Conservation (phyloP, 805 yeast genomes). For the Candida maesae region DNA sequence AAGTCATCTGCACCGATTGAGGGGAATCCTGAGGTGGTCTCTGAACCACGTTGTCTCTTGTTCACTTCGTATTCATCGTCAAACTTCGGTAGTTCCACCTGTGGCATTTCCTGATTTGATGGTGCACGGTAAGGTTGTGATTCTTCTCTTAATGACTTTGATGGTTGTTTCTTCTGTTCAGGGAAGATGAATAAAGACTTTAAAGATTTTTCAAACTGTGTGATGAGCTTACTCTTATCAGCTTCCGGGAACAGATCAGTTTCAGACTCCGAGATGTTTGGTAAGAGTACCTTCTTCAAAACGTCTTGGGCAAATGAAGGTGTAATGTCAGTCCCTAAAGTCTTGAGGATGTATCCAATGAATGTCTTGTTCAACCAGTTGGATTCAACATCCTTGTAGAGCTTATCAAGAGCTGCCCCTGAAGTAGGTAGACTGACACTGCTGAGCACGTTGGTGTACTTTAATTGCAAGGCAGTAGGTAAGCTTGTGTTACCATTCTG, state of each 20-base stretch:
- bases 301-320: not conserved
- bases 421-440: not conserved
- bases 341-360: not conserved
- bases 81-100: constrained; percentile 41
- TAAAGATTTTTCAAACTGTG: not conserved
- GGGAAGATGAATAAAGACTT: not conserved
- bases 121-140: not conserved
- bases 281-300: not conserved
- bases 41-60: constrained; percentile 1
- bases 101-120: not conserved
- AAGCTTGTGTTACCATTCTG: not conserved
- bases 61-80: constrained; percentile 46
- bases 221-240: not conserved
- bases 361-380: not conserved
- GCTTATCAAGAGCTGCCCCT: not conserved
- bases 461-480: not conserved
- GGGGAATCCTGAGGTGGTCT: constrained; percentile 17
- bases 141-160: not conserved
- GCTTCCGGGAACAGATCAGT: not conserved
- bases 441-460: not conserved
- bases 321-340: not conserved
- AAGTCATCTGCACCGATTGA: constrained; percentile 49
- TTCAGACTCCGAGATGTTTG: not conserved
- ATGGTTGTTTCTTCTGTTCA: not conserved
- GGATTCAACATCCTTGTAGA: not conserved